Evolutionary conservation across 371 early-diverging fungal genomes (phyloP).

Genomic region (Cokeromyces recurvatus): DNA sequence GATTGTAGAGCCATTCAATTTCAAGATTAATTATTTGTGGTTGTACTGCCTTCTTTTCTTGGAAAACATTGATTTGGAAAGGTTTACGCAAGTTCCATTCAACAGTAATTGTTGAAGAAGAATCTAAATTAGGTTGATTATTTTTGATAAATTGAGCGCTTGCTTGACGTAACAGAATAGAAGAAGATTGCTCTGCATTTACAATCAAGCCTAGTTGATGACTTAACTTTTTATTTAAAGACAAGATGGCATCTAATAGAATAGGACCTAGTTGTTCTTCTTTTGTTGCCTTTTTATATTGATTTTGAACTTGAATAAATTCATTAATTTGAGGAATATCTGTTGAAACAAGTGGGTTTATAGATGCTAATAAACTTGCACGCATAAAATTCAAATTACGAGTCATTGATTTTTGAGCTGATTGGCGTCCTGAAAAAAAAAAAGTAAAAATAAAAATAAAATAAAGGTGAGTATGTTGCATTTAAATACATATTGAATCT

Average conservation of each 20-base stretch:
- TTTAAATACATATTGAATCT: too few relatives aligned
- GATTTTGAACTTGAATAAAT: conserved; percentile 3
- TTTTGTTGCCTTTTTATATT: not conserved
- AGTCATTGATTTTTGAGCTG: conserved; percentile 16
- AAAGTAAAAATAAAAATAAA: not conserved
- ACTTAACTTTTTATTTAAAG: conserved; percentile 25
- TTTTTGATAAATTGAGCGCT: not conserved
- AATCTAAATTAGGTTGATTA: not conserved
- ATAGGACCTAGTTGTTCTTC: conserved; percentile 4
- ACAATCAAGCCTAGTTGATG: conserved; percentile 28
- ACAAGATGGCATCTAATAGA: conserved; percentile 2
- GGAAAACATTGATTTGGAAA: conserved; percentile 22
- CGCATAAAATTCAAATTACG: conserved; percentile 31
- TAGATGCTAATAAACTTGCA: conserved; percentile 24
- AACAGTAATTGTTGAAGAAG: conserved; percentile 10
- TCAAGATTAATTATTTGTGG: not conserved
- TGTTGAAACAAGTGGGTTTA: conserved; percentile 24
- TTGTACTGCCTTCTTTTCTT: conserved; percentile 8
- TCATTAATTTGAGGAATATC: conserved; percentile 17
- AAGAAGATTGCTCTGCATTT: conserved; percentile 24
- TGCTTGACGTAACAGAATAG: conserved; percentile 25
- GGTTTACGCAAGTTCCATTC: conserved; percentile 28
- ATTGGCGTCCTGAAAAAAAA: conserved; percentile 8
- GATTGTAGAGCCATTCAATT: conserved; percentile 14
- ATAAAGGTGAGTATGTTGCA: too few relatives aligned